Base-by-base conservation (phyloP, 495 filamentous ascomycete species). In the Eremomyces bilateralis region DNA sequence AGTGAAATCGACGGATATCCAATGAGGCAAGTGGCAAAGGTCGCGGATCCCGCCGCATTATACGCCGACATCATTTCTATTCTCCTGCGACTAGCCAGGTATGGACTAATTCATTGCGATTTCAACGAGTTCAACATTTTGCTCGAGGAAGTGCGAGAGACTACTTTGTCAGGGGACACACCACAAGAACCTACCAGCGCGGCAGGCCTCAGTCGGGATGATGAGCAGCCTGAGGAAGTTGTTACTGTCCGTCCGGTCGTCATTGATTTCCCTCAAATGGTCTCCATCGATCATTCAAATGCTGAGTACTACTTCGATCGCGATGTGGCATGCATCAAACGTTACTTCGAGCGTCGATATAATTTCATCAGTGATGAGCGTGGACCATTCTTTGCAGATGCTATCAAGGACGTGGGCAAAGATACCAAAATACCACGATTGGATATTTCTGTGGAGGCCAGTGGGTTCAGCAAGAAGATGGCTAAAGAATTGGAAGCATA, bases 91-190 rank as follows among this genome's bases (percentile, higher is more conserved):
- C 64, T 99, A 17, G 88, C 88, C n/a, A 63, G 66, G 20, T 73
- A 76, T 45, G 90, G 88, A 4, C 58, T 99, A 37, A 95, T 99
- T 35, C 88, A 99, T 52, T 90, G 88, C 43, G 88, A 99, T 52
- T 95, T 92, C 60, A 99, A 99, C 59, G 90, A 95, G 58, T 99
- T 99, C 62, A 99, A 99, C 49, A 80, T 99, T 38, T 62, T 99
- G 15, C 73, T 95, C 53, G 73, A 82, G 42, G 83, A 91, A 24
- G 33, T 34, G 29, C 15, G 11, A 22, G 33, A 20, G 8, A 13
- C 24, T 8, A n/a, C n/a, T n/a, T n/a, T n/a, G n/a, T 27, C 24
- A 27, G 13, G 13, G 6, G 6, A 6, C 6, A 8, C 24, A 6
- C 24, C 24, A 39, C 1, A 31, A 34, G n/a, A 29, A 31, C 16